Percentiles rank a stretch among this genome's conserved stretches.
Evolutionary conservation across 495 filamentous ascomycete species (phyloP).

Genomic region (Tuber umbilicatum): DNA sequence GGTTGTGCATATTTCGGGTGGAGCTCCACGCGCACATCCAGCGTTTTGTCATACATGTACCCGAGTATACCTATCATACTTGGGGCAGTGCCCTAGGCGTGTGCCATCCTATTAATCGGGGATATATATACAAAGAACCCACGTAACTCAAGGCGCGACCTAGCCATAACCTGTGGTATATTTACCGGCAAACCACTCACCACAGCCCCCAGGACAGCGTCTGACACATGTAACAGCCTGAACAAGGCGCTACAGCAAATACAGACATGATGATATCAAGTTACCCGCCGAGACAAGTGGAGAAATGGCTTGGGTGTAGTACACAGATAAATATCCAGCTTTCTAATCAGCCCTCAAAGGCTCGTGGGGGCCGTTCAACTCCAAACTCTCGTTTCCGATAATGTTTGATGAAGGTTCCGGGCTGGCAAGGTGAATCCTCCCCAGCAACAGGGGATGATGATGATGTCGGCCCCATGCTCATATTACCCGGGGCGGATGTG

Average conservation of each 20-base stretch:
- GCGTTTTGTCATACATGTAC: neutral
- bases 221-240: too few relatives aligned
- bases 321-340: neutral
- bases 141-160: neutral
- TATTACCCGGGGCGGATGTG: neutral
- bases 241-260: neutral
- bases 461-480: neutral
- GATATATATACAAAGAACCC: neutral
- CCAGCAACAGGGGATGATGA: neutral
- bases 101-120: neutral
- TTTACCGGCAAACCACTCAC: neutral
- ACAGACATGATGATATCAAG: neutral
- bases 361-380: neutral
- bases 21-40: neutral
- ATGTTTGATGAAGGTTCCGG: neutral
- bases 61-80: neutral
- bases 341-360: neutral
- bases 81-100: neutral
- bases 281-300: neutral
- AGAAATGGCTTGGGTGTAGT: neutral
- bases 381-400: neutral
- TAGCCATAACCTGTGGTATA: neutral
- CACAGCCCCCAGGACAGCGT: neutral
- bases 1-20: neutral
- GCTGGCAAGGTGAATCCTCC: neutral